Percentiles rank a stretch among this genome's conserved stretches.
These are phyloP conservation scores for Boletus sp. DNA, from an alignment of 768 basidiomycete genomes.

Conservation along the genomic window DNA sequence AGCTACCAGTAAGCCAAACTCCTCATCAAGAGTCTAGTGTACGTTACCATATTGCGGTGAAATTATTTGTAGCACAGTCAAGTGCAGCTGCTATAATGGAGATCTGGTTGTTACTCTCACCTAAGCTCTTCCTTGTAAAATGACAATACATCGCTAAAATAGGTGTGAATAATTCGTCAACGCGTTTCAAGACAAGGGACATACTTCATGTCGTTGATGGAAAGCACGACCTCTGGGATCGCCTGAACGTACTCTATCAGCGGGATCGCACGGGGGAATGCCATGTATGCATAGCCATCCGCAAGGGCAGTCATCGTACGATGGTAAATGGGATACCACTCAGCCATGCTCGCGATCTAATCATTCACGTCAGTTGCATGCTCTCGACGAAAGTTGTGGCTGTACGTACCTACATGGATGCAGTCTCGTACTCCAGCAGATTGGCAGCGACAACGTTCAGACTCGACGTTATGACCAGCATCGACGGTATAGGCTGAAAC, in stretches of 20 bases:
- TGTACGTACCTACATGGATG: background rate
- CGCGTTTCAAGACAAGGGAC: constrained; percentile 5
- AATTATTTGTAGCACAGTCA: too few species aligned
- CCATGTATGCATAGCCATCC: background rate
- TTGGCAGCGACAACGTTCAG: background rate
- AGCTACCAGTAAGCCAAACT: too few species aligned
- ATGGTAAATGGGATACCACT: too few species aligned
- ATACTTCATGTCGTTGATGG: constrained; percentile 34
- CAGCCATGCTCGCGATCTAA: background rate
- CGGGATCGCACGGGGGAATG: background rate
- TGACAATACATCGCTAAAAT: constrained; percentile 10
- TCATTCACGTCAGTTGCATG: too few species aligned
- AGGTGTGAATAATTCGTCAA: background rate
- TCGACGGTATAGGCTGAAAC: background rate
- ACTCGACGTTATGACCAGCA: background rate
- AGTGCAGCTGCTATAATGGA: constrained; percentile 24
- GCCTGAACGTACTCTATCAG: background rate
- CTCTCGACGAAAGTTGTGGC: background rate
- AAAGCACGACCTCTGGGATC: background rate
- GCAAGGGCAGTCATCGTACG: background rate
- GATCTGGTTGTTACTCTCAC: constrained; percentile 33
- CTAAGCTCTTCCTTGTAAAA: constrained; percentile 1
- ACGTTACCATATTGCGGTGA: too few species aligned
- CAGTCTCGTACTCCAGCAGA: background rate
- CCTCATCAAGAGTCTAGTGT: too few species aligned